Evolutionary conservation across 768 basidiomycete genomes (phyloP).

Genomic region (Xerocomus potaroensis): DNA sequence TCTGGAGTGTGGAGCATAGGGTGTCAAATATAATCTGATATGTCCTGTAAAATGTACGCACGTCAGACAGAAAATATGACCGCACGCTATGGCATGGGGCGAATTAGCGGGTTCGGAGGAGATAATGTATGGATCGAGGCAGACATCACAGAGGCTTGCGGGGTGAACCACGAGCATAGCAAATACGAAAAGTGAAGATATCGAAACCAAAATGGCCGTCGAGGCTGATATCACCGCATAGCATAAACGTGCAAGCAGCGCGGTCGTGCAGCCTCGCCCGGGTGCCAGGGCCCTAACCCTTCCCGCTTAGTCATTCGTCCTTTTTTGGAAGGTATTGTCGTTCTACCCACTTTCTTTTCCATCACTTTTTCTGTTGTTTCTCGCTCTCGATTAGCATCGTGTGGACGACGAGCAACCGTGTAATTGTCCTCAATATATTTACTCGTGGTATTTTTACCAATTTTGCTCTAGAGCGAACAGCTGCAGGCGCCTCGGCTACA

Average conservation of each 20-base stretch:
- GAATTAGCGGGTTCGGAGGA: constrained; percentile 46
- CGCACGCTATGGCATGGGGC: constrained; percentile 72
- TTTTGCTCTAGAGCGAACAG: no score
- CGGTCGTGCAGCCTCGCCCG: constrained; percentile 12
- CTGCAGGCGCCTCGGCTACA: no score
- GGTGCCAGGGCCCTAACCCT: constrained; percentile 19
- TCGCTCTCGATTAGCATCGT: no score
- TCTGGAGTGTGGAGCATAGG: constrained; percentile 30
- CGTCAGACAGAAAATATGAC: constrained; percentile 71
- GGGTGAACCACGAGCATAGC: constrained; percentile 62
- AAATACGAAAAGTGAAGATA: constrained; percentile 23
- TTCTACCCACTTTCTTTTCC: background rate
- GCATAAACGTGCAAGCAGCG: constrained; percentile 30
- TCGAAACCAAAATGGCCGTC: constrained; percentile 24
- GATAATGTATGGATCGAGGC: constrained; percentile 55
- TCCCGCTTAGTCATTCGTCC: constrained; percentile 22
- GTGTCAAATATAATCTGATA: constrained; percentile 11
- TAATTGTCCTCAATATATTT: no score
- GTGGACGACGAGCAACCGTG: no score
- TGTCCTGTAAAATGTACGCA: constrained; percentile 35
- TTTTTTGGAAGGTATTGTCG: constrained; percentile 18
- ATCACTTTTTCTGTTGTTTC: background rate
- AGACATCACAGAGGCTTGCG: constrained; percentile 72
- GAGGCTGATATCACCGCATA: constrained; percentile 32
- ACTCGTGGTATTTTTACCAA: no score